These are phyloP conservation scores for Clathrospora elynae DNA, from an alignment of 2,329 filamentous ascomycete genomes.

Conservation along the genomic window DNA sequence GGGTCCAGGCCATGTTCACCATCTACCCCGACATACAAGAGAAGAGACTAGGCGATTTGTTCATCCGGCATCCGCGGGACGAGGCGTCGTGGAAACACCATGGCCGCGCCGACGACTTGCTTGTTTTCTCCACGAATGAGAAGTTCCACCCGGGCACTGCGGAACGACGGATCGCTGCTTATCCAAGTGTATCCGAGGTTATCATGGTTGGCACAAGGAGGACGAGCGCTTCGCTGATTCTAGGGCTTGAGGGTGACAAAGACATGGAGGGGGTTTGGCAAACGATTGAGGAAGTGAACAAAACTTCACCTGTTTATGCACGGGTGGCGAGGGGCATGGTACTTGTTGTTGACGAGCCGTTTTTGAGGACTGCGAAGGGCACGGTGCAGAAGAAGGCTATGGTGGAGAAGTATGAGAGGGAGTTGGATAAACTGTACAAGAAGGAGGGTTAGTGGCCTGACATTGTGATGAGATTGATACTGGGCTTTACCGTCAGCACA, in stretches of 20 bases:
- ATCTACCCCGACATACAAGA: constrained; percentile 20
- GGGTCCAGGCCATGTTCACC: constrained; percentile 27
- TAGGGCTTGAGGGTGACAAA: constrained; percentile 24
- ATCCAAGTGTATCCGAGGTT: constrained; percentile 36
- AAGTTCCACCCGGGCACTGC: constrained; percentile 29
- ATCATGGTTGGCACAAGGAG: constrained; percentile 40
- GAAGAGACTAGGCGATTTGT: constrained; percentile 25
- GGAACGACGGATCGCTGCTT: constrained; percentile 29
- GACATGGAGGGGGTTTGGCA: constrained; percentile 55
- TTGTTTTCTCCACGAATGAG: constrained; percentile 24
- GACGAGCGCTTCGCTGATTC: constrained; percentile 36
- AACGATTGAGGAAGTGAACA: constrained; percentile 53
- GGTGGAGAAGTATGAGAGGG: constrained; percentile 44
- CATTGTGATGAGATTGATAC: background rate
- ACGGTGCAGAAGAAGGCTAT: constrained; percentile 53
- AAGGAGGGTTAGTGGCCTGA: background rate
- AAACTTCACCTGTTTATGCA: constrained; percentile 48
- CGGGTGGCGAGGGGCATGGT: constrained; percentile 53
- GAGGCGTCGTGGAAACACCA: constrained; percentile 20
- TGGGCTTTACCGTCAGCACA: no score
- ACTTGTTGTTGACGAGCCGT: constrained; percentile 52
- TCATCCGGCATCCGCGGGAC: constrained; percentile 15
- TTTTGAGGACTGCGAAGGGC: constrained; percentile 55
- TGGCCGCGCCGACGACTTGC: constrained; percentile 31
- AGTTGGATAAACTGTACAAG: constrained; percentile 16